These are phyloP conservation scores for Psilocybe subaeruginosa DNA, from an alignment of 768 basidiomycete genomes.

Conservation along the genomic window DNA sequence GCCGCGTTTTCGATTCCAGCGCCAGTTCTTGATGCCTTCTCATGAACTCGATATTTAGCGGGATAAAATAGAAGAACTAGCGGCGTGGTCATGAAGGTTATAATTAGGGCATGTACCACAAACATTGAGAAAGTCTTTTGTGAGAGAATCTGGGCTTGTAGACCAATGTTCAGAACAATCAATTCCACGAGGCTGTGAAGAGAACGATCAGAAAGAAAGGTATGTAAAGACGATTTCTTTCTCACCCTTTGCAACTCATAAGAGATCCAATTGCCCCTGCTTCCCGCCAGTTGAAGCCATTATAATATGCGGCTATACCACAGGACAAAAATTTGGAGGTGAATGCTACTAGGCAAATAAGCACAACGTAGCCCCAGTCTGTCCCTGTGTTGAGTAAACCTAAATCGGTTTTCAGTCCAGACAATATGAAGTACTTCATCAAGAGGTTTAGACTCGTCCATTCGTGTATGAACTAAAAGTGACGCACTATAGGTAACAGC, in stretches of 20 bases:
- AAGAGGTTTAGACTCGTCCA: background rate
- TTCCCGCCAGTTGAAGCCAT: constrained; percentile 76
- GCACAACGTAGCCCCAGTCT: constrained; percentile 81
- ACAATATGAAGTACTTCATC: constrained; percentile 21
- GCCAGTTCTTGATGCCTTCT: constrained; percentile 21
- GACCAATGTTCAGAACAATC: constrained; percentile 90
- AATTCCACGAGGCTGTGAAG: constrained; percentile 71
- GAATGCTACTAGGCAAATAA: constrained; percentile 78
- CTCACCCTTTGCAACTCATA: constrained; percentile 90
- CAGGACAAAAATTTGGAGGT: constrained; percentile 80
- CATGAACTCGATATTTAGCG: constrained; percentile 49
- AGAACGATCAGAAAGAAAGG: background rate
- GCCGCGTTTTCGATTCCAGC: constrained; percentile 23
- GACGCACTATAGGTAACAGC: constrained; percentile 73
- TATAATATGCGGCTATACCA: constrained; percentile 54
- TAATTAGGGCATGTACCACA: constrained; percentile 74
- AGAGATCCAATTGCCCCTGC: constrained; percentile 80
- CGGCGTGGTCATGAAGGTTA: constrained; percentile 87
- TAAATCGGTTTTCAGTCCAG: constrained; percentile 78
- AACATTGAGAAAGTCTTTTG: constrained; percentile 86
- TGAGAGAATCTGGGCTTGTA: constrained; percentile 65
- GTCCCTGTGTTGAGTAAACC: constrained; percentile 74
- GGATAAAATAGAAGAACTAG: constrained; percentile 82
- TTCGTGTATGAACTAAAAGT: background rate
- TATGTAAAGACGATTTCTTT: background rate